phyloP scores from a whole-genome alignment of 768 basidiomycete species.

The Naematelia encephala region DNA sequence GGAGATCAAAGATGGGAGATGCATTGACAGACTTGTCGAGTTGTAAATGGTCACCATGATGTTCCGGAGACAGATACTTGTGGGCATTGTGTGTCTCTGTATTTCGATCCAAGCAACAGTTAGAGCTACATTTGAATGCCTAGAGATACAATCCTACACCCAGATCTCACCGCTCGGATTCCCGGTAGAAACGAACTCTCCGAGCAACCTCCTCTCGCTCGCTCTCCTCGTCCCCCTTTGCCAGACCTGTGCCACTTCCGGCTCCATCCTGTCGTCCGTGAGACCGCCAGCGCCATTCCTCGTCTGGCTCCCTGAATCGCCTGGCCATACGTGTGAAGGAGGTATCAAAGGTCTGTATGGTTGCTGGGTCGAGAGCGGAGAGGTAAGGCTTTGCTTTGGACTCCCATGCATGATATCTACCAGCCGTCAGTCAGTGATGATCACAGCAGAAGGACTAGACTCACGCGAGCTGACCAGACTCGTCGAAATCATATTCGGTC shows the following conservation, averaged over 20 bases:
- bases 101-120: too few relatives aligned
- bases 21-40: too few relatives aligned
- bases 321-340: conserved; percentile 46
- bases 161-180: too few relatives aligned
- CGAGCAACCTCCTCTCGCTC: conserved; percentile 12
- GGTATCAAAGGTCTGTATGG: conserved; percentile 37
- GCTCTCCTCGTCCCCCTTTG: conserved; percentile 9
- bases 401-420: conserved; percentile 50
- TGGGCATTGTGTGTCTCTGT: too few relatives aligned
- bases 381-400: conserved; percentile 44
- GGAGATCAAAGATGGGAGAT: too few relatives aligned
- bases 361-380: conserved; percentile 35
- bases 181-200: neutral
- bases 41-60: too few relatives aligned
- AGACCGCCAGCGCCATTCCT: conserved; percentile 25
- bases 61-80: too few relatives aligned
- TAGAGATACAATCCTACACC: too few relatives aligned
- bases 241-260: conserved; percentile 7
- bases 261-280: conserved; percentile 4
- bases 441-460: conserved; percentile 1
- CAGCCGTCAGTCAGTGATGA: neutral
- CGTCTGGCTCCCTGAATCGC: conserved; percentile 24
- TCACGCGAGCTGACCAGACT: conserved; percentile 42
- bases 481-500: conserved; percentile 37
- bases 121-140: too few relatives aligned